Evolutionary conservation across 352 stramenopile genomes (phyloP).

Genomic region (Blastocystis sp.): DNA sequence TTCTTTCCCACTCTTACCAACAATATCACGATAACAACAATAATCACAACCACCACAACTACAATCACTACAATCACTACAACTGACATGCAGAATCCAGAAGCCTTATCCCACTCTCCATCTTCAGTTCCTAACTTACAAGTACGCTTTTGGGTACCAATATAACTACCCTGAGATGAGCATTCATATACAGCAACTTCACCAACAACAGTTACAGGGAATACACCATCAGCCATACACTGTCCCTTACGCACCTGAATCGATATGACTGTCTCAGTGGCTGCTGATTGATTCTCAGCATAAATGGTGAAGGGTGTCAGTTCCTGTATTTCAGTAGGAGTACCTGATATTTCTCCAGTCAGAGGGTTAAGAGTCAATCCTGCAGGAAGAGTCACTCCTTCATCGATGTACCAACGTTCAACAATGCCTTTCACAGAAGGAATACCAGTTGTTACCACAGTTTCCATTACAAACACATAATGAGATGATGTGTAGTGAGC

Average conservation of each 20-base stretch:
- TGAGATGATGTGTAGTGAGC: neutral
- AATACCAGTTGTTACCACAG: neutral
- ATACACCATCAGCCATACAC: too few relatives aligned
- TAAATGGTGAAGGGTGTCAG: neutral
- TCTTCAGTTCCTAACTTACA: neutral
- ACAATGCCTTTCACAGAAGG: neutral
- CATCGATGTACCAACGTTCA: neutral
- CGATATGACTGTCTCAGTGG: too few relatives aligned
- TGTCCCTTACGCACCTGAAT: too few relatives aligned
- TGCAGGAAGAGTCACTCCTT: neutral
- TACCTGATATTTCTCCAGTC: conserved; percentile 2
- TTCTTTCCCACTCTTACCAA: neutral
- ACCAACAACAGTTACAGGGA: too few relatives aligned
- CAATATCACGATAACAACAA: neutral
- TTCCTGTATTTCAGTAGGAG: neutral
- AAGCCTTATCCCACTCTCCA: neutral
- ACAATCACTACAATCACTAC: neutral
- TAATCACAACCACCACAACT: neutral
- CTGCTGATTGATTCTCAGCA: too few relatives aligned
- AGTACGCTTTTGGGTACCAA: neutral
- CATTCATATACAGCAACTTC: neutral
- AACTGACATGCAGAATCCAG: neutral
- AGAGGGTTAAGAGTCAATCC: conserved; percentile 2
- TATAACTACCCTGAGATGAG: neutral
- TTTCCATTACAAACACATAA: neutral